Conservation (phyloP, 495 filamentous ascomycete genomes). For the Chaetomium fimeti region DNA sequence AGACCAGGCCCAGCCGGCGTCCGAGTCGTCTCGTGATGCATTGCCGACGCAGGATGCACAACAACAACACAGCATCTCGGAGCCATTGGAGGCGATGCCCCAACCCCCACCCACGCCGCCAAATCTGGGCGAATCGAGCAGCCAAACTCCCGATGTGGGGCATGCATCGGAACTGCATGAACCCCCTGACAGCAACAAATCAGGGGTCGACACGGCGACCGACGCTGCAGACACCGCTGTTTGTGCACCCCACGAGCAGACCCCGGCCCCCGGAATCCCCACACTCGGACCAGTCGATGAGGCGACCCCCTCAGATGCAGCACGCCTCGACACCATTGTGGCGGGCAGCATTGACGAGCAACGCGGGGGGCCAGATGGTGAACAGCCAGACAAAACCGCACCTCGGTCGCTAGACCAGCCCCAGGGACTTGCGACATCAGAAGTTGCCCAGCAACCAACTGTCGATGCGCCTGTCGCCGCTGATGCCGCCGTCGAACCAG, state of each 20-base stretch:
- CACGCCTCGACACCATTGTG: slow-evolving; percentile 11
- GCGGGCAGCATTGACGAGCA: slow-evolving; percentile 17
- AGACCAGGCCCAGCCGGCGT: neutral
- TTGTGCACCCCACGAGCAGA: slow-evolving; percentile 30
- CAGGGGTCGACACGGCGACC: slow-evolving; percentile 33
- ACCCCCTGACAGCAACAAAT: slow-evolving; percentile 32
- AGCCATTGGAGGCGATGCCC: slow-evolving; percentile 16
- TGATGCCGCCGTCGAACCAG: slow-evolving; percentile 24
- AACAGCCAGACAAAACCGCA: slow-evolving; percentile 21
- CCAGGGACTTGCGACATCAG: slow-evolving; percentile 12
- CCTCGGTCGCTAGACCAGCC: slow-evolving; percentile 18
- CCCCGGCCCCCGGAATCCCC: slow-evolving; percentile 22
- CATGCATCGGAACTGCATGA: slow-evolving; percentile 29
- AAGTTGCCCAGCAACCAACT: slow-evolving; percentile 15
- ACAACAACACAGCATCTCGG: slow-evolving; percentile 15
- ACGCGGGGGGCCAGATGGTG: slow-evolving; percentile 17
- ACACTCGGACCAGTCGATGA: slow-evolving; percentile 18
- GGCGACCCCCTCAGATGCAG: slow-evolving; percentile 14
- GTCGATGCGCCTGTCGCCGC: slow-evolving; percentile 16
- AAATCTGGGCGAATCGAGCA: slow-evolving; percentile 26
- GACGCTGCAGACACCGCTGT: slow-evolving; percentile 34
- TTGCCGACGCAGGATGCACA: slow-evolving; percentile 17
- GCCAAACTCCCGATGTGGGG: slow-evolving; percentile 25
- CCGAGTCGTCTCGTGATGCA: slow-evolving; percentile 19
- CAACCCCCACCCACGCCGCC: slow-evolving; percentile 22